Evolutionary conservation across 257 asterid species (phyloP).

Genomic region (Agastache rugosa): DNA sequence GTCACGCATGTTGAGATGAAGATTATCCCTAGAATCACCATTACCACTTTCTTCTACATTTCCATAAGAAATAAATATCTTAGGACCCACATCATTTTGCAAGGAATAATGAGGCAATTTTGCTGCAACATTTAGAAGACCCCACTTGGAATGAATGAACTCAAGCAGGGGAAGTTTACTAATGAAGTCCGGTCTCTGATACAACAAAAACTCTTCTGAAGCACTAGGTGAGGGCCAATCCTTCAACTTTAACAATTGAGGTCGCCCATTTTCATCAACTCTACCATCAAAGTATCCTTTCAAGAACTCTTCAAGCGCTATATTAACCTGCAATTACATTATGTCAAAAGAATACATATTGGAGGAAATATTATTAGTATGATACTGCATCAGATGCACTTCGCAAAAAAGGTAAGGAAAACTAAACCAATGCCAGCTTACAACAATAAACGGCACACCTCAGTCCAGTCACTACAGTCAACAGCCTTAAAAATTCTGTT

Average conservation of each 20-base stretch:
- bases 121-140: slow-evolving; percentile 96
- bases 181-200: slow-evolving; percentile 92
- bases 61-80: slow-evolving; percentile 85
- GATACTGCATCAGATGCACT: slow-evolving; percentile 6
- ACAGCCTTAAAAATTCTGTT: slow-evolving; percentile 81
- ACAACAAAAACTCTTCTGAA: slow-evolving; percentile 91
- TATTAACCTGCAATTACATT: slow-evolving; percentile 64
- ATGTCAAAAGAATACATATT: slow-evolving; percentile 37
- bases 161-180: slow-evolving; percentile 92
- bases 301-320: slow-evolving; percentile 81
- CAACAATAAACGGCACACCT: slow-evolving; percentile 53
- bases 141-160: slow-evolving; percentile 98
- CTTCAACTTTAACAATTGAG: slow-evolving; percentile 80
- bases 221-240: slow-evolving; percentile 98
- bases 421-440: slow-evolving; percentile 24
- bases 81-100: slow-evolving; percentile 98
- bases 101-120: slow-evolving; percentile 96
- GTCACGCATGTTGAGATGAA: slow-evolving; percentile 89
- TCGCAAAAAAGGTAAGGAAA: slow-evolving; percentile 13
- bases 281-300: slow-evolving; percentile 90
- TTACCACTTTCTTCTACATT: slow-evolving; percentile 62
- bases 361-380: slow-evolving; percentile 16
- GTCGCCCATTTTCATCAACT: slow-evolving; percentile 66
- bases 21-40: slow-evolving; percentile 77
- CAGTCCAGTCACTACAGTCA: slow-evolving; percentile 66